Evolutionary conservation across 345 rosid species (phyloP), one percentile per base, ranked within the genome.

Genomic region (Cardamine resedifolia): DNA sequence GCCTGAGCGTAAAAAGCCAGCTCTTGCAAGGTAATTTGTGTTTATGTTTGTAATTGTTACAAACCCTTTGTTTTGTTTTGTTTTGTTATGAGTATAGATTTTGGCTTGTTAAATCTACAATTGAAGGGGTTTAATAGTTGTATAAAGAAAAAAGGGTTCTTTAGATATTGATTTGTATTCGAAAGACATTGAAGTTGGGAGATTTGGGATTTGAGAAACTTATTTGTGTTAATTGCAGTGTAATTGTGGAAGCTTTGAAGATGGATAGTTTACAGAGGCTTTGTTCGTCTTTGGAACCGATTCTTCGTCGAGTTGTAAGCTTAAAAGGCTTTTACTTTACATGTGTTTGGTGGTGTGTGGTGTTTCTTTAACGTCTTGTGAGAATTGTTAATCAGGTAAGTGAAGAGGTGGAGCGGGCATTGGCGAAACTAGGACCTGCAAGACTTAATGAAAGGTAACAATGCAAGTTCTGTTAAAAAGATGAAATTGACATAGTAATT

Each of bases 371-470:
- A 44, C 14, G 26, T 44, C 9, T 66, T 55, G 28, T 49, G 47
- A 15, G 52, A 62, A 61, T 51, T 74, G 61, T 64, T 18, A 63
- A 71, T 60, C 80, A 94, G 98, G 98, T 95, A 44, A 91, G 99
- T 44, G 99, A 95, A 81, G 99, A 95, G 79, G 99, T 95, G 57
- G 99, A 95, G 68, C 85, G 99, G 21, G 99, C 99, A 73, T 74
- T 95, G 69, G 91, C 96, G 58, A 95, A 87, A 78, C 66, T 92
- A 27, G 94, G 87, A 24, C 94, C 97, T 74, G 83, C 88, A 51
- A 88, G 85, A 75, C 77, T 87, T 71, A 74, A 33, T 63, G 88
- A 80, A 57, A 86, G 95, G 96, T 91, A 80, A 4, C 65, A 27
- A 73, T 41, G 53, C 36, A 3, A 6, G 2, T 68, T 50, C 4